Evolutionary conservation across 306 rosid genomes (phyloP), one percentile per base, ranked within the genome.

Genomic region (Cotoneaster glaucophyllus): DNA sequence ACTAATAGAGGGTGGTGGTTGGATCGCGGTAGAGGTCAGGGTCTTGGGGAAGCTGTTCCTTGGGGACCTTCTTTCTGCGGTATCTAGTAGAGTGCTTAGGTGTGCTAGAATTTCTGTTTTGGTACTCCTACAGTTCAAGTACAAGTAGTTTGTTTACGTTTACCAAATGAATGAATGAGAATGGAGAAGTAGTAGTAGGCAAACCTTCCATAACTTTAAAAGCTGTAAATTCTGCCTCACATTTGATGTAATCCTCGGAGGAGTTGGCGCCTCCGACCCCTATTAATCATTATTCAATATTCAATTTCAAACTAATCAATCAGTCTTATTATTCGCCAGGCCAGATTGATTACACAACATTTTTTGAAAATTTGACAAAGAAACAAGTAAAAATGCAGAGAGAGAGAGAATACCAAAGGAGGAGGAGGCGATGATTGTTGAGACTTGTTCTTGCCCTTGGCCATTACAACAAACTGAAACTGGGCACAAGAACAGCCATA

Each of bases 191-290:
- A 22, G 28, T n/a, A 57, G 31, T 28, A 29, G 43, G 17, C 32
- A 29, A 43, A 88, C 98, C 98, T 90, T 94, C 93, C 90, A 88
- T 73, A 87, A 64, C 84, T 9, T 86, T 9, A 94, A 87, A 79
- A 92, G 87, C 70, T 86, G 97, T 85, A 94, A 86, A 84, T 92
- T 91, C 82, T 94, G 97, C 83, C 90, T 90, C 63, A 92, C 88
- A 73, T 91, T 94, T 11, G 98, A 82, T 43, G 96, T 94, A 78
- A 94, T 94, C 79, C 98, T 88, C 0, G 87, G 96, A 78, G 96
- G 93, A 69, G 73, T 58, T 25, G 84, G 83, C 44, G 44, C 44
- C 77, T 88, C 84, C 12, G 91, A 81, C 58, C 77, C 90, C 95
- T 90, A 64, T 32, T 9, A 21, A 8, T 61, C 70, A 66, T 61